Evolutionary conservation across 2,329 filamentous ascomycete species (phyloP).

Genomic region (Tolypocladium inflatum): DNA sequence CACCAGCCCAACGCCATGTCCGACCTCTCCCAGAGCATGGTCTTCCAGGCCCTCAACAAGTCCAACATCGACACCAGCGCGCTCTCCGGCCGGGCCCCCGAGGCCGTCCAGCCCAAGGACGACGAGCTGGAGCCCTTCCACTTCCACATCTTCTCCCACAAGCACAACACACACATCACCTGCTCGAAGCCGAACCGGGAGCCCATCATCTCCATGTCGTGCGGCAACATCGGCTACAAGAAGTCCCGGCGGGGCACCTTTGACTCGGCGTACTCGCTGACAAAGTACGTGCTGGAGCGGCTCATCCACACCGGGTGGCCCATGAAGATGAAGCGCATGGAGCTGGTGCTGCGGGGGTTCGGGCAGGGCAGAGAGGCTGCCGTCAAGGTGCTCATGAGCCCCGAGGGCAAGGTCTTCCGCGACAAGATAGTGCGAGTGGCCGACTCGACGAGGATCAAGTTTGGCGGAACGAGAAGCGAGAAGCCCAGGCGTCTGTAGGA

Average conservation of each 20-base stretch:
- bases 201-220: slow-evolving; percentile 68
- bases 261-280: slow-evolving; percentile 86
- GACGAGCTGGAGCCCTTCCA: slow-evolving; percentile 59
- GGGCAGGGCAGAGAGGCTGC: slow-evolving; percentile 81
- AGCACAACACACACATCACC: slow-evolving; percentile 94
- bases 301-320: slow-evolving; percentile 76
- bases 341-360: slow-evolving; percentile 78
- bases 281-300: slow-evolving; percentile 71
- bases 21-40: slow-evolving; percentile 25
- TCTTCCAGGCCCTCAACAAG: slow-evolving; percentile 27
- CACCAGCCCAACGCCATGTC: slow-evolving; percentile 20
- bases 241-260: slow-evolving; percentile 74
- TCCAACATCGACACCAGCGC: slow-evolving; percentile 22
- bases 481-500: slow-evolving; percentile 66
- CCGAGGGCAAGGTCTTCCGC: slow-evolving; percentile 69
- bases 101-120: slow-evolving; percentile 18
- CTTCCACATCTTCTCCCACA: slow-evolving; percentile 76
- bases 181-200: slow-evolving; percentile 74
- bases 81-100: slow-evolving; percentile 13
- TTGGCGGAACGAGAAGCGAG: slow-evolving; percentile 83
- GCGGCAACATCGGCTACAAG: slow-evolving; percentile 85
- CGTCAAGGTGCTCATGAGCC: slow-evolving; percentile 79
- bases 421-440: slow-evolving; percentile 69
- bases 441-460: slow-evolving; percentile 85
- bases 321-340: slow-evolving; percentile 64